phyloP scores from a whole-genome alignment of 352 stramenopile species.

The Phytopythium ostracodes region DNA sequence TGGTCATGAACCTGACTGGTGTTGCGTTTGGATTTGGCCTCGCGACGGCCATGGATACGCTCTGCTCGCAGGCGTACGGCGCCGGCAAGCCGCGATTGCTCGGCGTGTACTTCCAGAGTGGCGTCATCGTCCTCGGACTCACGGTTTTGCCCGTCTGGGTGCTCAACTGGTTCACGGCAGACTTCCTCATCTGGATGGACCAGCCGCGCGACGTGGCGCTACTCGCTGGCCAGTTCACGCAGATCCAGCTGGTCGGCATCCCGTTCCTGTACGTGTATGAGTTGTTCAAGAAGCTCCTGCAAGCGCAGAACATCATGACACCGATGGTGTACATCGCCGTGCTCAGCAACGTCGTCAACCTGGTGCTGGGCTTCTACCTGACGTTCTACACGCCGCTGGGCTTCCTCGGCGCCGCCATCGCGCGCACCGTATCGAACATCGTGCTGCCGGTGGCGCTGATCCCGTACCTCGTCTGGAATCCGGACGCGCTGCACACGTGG shows the following conservation, averaged over 20 bases:
- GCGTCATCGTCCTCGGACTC: conserved; percentile 57
- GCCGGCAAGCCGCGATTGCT: conserved; percentile 66
- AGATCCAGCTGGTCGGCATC: conserved; percentile 58
- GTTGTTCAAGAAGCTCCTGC: conserved; percentile 79
- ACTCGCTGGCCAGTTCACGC: conserved; percentile 70
- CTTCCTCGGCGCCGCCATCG: conserved; percentile 79
- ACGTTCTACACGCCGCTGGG: conserved; percentile 76
- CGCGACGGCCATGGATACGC: conserved; percentile 84
- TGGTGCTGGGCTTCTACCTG: conserved; percentile 66
- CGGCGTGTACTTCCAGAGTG: conserved; percentile 83
- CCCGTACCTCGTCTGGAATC: conserved; percentile 60
- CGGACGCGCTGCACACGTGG: conserved; percentile 36
- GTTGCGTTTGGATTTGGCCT: conserved; percentile 76
- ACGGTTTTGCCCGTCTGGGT: conserved; percentile 56
- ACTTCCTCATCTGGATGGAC: conserved; percentile 56
- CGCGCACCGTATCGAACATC: conserved; percentile 52
- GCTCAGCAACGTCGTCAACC: conserved; percentile 74
- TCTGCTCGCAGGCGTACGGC: conserved; percentile 82
- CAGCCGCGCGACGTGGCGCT: conserved; percentile 58
- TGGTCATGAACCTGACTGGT: conserved; percentile 83
- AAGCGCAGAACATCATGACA: conserved; percentile 82
- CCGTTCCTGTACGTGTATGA: conserved; percentile 86
- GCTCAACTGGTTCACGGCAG: conserved; percentile 72
- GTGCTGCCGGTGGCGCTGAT: conserved; percentile 52
- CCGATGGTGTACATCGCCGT: conserved; percentile 83